These are phyloP conservation scores for Aphanomyces cochlioides DNA, from an alignment of 352 stramenopile genomes.

Conservation along the genomic window DNA sequence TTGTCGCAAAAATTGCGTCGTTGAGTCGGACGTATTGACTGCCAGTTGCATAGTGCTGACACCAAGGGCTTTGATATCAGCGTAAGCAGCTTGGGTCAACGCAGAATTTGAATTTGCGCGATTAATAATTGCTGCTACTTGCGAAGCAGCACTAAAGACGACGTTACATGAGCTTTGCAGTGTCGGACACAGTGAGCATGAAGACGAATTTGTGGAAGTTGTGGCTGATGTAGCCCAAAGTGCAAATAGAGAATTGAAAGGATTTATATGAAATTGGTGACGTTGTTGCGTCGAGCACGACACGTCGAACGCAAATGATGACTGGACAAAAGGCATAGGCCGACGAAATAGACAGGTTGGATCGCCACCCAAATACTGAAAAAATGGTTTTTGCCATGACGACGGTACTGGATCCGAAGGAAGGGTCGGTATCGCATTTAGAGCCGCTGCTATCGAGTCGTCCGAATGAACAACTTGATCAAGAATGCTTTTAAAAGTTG, in stretches of 20 bases:
- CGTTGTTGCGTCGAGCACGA: not conserved
- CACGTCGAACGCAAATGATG: conserved; percentile 20
- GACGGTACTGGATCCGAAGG: not conserved
- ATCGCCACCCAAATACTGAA: conserved; percentile 6
- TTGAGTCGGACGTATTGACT: not conserved
- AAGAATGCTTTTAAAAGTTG: not conserved
- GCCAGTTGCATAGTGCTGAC: not conserved
- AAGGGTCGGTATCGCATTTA: not conserved
- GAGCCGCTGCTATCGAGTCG: not conserved
- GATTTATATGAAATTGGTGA: not conserved
- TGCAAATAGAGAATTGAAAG: conserved; percentile 12
- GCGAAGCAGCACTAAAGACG: not conserved
- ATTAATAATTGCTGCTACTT: not conserved
- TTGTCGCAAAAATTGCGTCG: not conserved
- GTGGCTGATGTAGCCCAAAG: not conserved
- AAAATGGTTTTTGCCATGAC: not conserved
- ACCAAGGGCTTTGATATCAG: not conserved
- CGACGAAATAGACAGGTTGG: conserved; percentile 10
- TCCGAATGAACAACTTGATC: not conserved
- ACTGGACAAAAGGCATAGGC: not conserved
- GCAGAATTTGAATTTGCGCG: not conserved
- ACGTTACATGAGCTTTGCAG: not conserved
- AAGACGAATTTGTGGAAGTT: not conserved
- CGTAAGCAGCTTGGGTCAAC: not conserved
- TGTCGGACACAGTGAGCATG: not conserved